Evolutionary conservation across 148 eudicot genomes (phyloP).

Genomic region (Limonium bicolor): DNA sequence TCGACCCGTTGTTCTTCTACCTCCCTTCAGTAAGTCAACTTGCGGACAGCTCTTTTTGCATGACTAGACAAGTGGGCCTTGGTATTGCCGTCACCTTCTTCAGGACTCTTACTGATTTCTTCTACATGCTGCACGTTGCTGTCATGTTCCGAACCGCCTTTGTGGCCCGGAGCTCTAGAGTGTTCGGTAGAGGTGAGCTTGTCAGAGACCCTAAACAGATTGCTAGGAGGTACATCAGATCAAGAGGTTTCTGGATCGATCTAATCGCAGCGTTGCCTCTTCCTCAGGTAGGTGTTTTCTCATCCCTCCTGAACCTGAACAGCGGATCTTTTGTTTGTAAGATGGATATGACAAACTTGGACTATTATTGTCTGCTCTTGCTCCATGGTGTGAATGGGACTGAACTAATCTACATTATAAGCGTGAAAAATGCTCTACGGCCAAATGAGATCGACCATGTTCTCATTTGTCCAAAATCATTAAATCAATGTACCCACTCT

Average conservation of each 20-base stretch:
- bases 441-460: neutral
- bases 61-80: slow-evolving; percentile 24
- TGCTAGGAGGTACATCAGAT: slow-evolving; percentile 36
- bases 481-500: neutral
- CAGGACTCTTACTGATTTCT: slow-evolving; percentile 38
- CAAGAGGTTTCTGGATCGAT: slow-evolving; percentile 57
- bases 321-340: neutral
- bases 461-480: neutral
- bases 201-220: slow-evolving; percentile 46
- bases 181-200: slow-evolving; percentile 78
- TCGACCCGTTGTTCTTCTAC: slow-evolving; percentile 73
- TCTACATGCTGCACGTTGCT: slow-evolving; percentile 42
- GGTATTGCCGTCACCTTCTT: slow-evolving; percentile 41
- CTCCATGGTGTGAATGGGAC: neutral
- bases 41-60: slow-evolving; percentile 22
- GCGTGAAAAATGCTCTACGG: neutral
- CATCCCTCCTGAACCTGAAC: neutral
- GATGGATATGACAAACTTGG: slow-evolving; percentile 13
- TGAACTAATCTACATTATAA: neutral
- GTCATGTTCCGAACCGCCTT: slow-evolving; percentile 73
- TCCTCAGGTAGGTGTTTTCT: slow-evolving; percentile 37
- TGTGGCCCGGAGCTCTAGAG: slow-evolving; percentile 71
- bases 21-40: slow-evolving; percentile 27
- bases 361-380: neutral
- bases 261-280: slow-evolving; percentile 62